These are phyloP conservation scores for Phoenix dactylifera DNA, from an alignment of 176 grass and related monocot genomes.

Conservation along the genomic window DNA sequence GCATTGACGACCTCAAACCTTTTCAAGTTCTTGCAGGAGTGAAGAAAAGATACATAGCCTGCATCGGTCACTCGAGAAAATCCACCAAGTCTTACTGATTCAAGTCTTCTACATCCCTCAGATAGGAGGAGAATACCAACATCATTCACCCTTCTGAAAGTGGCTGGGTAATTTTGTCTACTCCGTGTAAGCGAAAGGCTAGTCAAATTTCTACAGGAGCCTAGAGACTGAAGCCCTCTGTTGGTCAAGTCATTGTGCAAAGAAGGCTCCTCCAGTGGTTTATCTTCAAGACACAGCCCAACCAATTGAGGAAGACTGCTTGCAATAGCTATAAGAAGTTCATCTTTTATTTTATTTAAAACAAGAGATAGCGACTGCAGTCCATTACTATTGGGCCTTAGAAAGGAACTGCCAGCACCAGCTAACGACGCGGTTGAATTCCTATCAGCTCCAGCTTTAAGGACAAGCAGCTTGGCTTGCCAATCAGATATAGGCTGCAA, in stretches of 20 bases:
- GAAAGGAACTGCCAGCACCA: background rate
- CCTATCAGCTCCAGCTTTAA: slow-evolving; percentile 12
- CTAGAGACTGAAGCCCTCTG: slow-evolving; percentile 62
- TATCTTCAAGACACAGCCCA: slow-evolving; percentile 84
- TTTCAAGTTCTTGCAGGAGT: slow-evolving; percentile 69
- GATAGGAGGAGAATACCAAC: slow-evolving; percentile 78
- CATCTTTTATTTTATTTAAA: slow-evolving; percentile 66
- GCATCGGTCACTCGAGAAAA: slow-evolving; percentile 95
- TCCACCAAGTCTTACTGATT: slow-evolving; percentile 74
- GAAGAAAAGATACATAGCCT: slow-evolving; percentile 73
- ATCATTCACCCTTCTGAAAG: slow-evolving; percentile 81
- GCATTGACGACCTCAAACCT: slow-evolving; percentile 72
- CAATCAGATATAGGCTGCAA: slow-evolving; percentile 50
- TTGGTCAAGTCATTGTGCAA: slow-evolving; percentile 66
- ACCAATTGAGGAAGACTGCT: slow-evolving; percentile 42
- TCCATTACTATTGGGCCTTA: slow-evolving; percentile 21
- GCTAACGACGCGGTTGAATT: background rate
- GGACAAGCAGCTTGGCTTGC: slow-evolving; percentile 41
- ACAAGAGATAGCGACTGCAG: slow-evolving; percentile 75
- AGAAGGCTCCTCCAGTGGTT: slow-evolving; percentile 38
- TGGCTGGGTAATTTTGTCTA: slow-evolving; percentile 31
- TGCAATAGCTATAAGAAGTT: slow-evolving; percentile 56
- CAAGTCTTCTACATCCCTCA: slow-evolving; percentile 77
- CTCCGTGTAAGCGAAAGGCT: slow-evolving; percentile 58
- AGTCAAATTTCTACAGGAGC: slow-evolving; percentile 63